Conservation (phyloP, 2,329 filamentous ascomycete genomes). For the Aspergillus felis region DNA sequence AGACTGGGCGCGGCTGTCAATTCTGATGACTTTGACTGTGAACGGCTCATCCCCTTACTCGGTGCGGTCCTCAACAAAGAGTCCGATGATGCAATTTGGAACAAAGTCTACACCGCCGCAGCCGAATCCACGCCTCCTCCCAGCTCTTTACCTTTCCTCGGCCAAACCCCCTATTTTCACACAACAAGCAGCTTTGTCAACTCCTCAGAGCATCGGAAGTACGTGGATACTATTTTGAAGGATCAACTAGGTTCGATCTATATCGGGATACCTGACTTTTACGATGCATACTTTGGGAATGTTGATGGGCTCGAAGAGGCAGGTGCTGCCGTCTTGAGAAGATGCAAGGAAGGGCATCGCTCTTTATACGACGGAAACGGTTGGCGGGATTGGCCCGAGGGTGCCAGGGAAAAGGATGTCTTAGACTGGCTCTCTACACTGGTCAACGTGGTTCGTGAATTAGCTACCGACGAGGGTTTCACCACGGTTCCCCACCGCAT, state of each 20-base stretch:
- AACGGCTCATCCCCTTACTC: constrained; percentile 18
- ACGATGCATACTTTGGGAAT: constrained; percentile 21
- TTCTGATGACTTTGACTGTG: constrained; percentile 13
- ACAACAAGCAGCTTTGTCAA: constrained; percentile 27
- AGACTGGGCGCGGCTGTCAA: constrained; percentile 9
- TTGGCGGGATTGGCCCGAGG: constrained; percentile 27
- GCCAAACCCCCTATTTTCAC: constrained; percentile 22
- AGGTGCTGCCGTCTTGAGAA: constrained; percentile 20
- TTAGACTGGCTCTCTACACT: constrained; percentile 22
- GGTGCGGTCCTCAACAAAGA: constrained; percentile 7
- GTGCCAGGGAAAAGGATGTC: constrained; percentile 22
- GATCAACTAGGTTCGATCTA: constrained; percentile 24
- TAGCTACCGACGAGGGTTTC: constrained; percentile 6
- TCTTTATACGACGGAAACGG: constrained; percentile 17
- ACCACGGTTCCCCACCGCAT: background rate
- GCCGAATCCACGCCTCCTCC: constrained; percentile 20
- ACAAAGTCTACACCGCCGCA: constrained; percentile 14
- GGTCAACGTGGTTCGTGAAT: constrained; percentile 9
- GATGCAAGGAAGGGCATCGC: constrained; percentile 19
- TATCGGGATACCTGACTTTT: constrained; percentile 22
- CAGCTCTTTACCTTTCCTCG: constrained; percentile 10
- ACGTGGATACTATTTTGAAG: constrained; percentile 25
- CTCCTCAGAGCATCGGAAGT: constrained; percentile 23
- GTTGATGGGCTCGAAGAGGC: constrained; percentile 19
- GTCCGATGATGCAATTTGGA: constrained; percentile 17